phyloP scores from a whole-genome alignment of 1,284 basidiomycete species.

The Phenoliferia sp. region DNA sequence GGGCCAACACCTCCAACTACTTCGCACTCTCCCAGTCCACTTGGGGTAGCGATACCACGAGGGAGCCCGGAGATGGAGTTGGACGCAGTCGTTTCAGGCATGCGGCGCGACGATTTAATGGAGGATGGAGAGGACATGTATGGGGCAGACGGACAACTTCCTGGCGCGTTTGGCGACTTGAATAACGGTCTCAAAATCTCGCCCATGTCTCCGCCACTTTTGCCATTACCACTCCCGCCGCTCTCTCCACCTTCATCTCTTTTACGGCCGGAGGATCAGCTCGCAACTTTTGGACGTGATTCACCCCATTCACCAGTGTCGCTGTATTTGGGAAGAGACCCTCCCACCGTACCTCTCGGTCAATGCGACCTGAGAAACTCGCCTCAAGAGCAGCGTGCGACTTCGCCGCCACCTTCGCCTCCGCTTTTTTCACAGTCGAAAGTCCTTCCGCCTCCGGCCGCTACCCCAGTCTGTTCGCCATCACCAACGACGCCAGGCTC shows the following conservation, averaged over 20 bases:
- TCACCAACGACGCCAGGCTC: background rate
- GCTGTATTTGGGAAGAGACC: slow-evolving; percentile 14
- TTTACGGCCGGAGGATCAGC: too few species aligned
- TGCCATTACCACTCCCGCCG: too few species aligned
- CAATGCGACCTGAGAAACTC: slow-evolving; percentile 1
- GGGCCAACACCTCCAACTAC: slow-evolving; percentile 5
- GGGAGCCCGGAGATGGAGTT: background rate
- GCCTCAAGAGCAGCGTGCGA: slow-evolving; percentile 1
- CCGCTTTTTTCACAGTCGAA: background rate
- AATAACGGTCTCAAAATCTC: background rate
- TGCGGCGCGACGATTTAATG: background rate
- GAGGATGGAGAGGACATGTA: background rate
- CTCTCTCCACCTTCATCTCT: too few species aligned
- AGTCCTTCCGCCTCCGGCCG: background rate
- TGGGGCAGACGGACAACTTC: background rate
- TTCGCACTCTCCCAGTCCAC: slow-evolving; percentile 1
- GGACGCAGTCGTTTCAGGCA: background rate
- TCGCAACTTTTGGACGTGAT: background rate
- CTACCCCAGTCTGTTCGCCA: background rate
- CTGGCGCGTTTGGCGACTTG: background rate
- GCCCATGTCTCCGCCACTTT: slow-evolving; percentile 3
- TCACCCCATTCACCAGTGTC: slow-evolving; percentile 8
- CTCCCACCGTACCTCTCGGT: background rate
- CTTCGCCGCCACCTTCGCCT: background rate
- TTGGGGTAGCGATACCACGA: background rate